Evolutionary conservation across 805 yeast species (phyloP).

Genomic region (Kodamaea fukazawae): DNA sequence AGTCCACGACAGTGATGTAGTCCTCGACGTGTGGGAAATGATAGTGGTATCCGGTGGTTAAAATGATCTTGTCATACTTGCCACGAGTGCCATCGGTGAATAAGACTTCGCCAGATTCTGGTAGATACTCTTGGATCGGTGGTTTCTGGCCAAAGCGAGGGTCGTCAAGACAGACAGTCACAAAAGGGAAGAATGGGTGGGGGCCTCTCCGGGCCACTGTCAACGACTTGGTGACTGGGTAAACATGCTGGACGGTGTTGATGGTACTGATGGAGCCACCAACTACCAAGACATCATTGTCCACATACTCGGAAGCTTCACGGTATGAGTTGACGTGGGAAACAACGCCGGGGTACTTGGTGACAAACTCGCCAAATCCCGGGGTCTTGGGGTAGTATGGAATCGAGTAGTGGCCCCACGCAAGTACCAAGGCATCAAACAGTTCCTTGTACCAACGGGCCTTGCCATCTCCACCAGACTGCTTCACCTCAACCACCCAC

Average conservation of each 20-base stretch:
- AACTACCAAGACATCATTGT: constrained; percentile 39
- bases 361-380: constrained; percentile 51
- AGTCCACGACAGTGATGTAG: constrained; percentile 21
- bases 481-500: constrained; percentile 36
- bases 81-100: constrained; percentile 28
- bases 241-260: constrained; percentile 41
- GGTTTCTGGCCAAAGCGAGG: constrained; percentile 32
- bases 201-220: constrained; percentile 27
- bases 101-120: constrained; percentile 22
- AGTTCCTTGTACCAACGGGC: constrained; percentile 44
- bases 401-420: constrained; percentile 61
- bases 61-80: constrained; percentile 38
- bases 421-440: constrained; percentile 62
- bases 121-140: constrained; percentile 16
- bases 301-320: constrained; percentile 42
- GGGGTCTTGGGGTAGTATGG: constrained; percentile 57
- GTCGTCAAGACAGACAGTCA: constrained; percentile 37
- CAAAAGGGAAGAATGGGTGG: constrained; percentile 30
- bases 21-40: constrained; percentile 42
- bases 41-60: constrained; percentile 53
- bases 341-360: constrained; percentile 44
- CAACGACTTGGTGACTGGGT: constrained; percentile 24
- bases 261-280: constrained; percentile 44
- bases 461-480: constrained; percentile 8
- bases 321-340: constrained; percentile 59